Base-by-base conservation (phyloP, 192 early-diverging fungal species). In the Podila minutissima region DNA sequence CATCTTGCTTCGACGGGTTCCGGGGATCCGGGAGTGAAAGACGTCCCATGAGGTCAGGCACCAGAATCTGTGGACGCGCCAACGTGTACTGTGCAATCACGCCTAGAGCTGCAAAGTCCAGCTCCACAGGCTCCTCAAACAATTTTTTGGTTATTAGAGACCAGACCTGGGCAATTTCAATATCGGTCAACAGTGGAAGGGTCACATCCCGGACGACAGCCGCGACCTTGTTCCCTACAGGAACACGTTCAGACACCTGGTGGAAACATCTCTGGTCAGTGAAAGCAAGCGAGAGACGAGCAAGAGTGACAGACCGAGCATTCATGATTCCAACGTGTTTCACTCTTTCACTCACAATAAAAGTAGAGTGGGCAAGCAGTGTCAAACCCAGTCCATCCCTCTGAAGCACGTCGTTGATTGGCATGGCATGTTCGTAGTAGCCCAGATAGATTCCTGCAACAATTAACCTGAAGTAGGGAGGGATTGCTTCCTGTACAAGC, bases 391-490 rank as follows among this genome's bases (percentile, higher is more conserved):
- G 46, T 5, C 28, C 29, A 28, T 28, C 32, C 8, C 19, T 26
- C 33, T 53, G 31, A 15, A 57, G 11, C 15, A 38, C 51, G 12
- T 37, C 12, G 2, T 72, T 33, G 10, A 57, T 53, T 19, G 33
- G 24, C 22, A 32, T 24, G 10, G 29, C 6, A 4, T 9, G 11
- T 2, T 63, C 70, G 17, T 28, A 62, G 33, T 72, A 53, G 6
- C 70, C 70, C 4, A 72, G 33, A 1, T 63, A 38, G 3, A 72
- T 19, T 0, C 70, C 37, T 38, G 62, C 8, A 1, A 26, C 33
- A 22, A 72, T 28, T 0, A 72, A 17, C 26, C 48, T 64, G 22
- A 72, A 49, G 11, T 53, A 67, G 17, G 66, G 66, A 5, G 66
- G 66, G 11, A 67, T 58, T 22, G 32, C 66, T 10, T 26, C 33